Evolutionary conservation across 768 basidiomycete species (phyloP).

Genomic region (Auricularia auricula-judae): DNA sequence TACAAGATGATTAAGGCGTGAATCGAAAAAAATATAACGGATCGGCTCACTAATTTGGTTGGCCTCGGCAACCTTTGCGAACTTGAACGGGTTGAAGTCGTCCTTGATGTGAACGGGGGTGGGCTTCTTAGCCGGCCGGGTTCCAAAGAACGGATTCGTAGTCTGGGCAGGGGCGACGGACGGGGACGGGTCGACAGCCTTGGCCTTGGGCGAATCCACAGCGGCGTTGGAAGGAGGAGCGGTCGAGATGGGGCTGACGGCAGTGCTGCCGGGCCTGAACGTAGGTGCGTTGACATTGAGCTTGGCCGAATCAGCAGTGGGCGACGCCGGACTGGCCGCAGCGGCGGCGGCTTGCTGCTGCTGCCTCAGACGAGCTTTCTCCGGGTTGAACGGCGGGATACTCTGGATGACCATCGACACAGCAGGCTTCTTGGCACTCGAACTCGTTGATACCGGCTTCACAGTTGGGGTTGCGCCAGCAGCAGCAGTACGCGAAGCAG

Average conservation of each 20-base stretch:
- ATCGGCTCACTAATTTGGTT: constrained; percentile 54
- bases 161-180: constrained; percentile 26
- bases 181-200: constrained; percentile 33
- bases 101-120: constrained; percentile 78
- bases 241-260: constrained; percentile 14
- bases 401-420: constrained; percentile 72
- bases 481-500: constrained; percentile 9
- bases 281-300: constrained; percentile 85
- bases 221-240: constrained; percentile 27
- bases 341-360: constrained; percentile 18
- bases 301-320: constrained; percentile 41
- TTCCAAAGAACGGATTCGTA: constrained; percentile 84
- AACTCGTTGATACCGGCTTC: constrained; percentile 13
- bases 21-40: not conserved
- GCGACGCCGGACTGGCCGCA: constrained; percentile 35
- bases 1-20: constrained; percentile 16
- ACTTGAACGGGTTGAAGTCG: constrained; percentile 96
- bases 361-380: constrained; percentile 20
- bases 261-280: constrained; percentile 54
- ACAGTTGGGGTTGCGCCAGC: constrained; percentile 4
- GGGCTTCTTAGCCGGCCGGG: constrained; percentile 63
- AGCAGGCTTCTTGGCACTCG: constrained; percentile 7
- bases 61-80: constrained; percentile 69
- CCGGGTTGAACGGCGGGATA: constrained; percentile 85
- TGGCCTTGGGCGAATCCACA: constrained; percentile 52